A percentile compares a stretch with the other conserved stretches of the same genome.
Conservation (phyloP, 805 yeast genomes). For the Kazachstania psychrophila region DNA sequence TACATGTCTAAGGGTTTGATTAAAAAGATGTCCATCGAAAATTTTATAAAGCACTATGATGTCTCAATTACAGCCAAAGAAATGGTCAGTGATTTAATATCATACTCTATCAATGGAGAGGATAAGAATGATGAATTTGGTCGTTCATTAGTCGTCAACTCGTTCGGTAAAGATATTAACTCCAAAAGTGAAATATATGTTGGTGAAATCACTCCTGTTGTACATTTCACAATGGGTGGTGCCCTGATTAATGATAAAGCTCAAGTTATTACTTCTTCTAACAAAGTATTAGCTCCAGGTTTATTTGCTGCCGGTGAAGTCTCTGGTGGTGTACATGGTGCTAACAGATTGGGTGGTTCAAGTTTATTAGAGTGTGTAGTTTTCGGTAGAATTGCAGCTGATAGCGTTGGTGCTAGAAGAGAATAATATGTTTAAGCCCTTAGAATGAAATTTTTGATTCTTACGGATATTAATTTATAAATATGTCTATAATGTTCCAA, state of each 20-base stretch:
- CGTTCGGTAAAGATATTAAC: conserved; percentile 20
- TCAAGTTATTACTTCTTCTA: conserved; percentile 32
- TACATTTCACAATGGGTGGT: conserved; percentile 65
- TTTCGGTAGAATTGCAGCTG: conserved; percentile 46
- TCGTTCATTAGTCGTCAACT: conserved; percentile 29
- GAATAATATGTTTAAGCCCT: too few species aligned
- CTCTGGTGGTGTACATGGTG: conserved; percentile 63
- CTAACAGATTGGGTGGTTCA: conserved; percentile 51
- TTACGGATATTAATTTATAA: too few species aligned
- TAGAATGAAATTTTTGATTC: too few species aligned
- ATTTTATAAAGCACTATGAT: conserved; percentile 21
- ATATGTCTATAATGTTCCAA: too few species aligned
- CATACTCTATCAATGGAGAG: conserved; percentile 16
- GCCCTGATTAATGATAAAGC: conserved; percentile 43
- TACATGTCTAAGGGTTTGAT: conserved; percentile 35
- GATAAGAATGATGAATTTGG: conserved; percentile 30
- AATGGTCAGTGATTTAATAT: conserved; percentile 17
- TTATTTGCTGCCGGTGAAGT: conserved; percentile 59
- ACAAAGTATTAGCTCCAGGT: conserved; percentile 32
- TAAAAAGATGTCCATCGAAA: conserved; percentile 24
- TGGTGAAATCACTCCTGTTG: conserved; percentile 51
- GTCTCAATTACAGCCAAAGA: conserved; percentile 16
- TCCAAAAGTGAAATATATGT: conserved; percentile 31
- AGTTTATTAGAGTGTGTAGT: conserved; percentile 53
- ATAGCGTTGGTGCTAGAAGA: conserved; percentile 15